Percentiles rank a stretch among this genome's conserved stretches.
Conservation (phyloP, 2,329 filamentous ascomycete genomes). For the Aureobasidium sp. region DNA sequence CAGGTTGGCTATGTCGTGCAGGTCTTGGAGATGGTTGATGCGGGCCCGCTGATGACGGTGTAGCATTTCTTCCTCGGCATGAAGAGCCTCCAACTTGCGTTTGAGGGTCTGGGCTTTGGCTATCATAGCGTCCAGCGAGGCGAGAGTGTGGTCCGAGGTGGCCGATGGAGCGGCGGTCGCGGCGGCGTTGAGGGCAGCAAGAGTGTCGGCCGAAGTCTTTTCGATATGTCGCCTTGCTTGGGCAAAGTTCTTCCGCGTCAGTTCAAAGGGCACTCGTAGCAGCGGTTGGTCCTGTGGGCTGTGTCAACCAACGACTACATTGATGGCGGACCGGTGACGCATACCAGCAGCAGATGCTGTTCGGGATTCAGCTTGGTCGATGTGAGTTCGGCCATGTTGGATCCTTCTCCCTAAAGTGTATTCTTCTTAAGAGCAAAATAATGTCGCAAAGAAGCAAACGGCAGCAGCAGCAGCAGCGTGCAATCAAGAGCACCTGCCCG, state of each 20-base stretch:
- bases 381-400: conserved; percentile 39
- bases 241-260: conserved; percentile 91
- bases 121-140: conserved; percentile 78
- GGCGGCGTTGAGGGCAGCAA: conserved; percentile 35
- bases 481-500: not conserved
- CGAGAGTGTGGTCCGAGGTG: conserved; percentile 39
- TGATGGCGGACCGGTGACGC: conserved; percentile 1
- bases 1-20: conserved; percentile 72
- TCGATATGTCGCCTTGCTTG: conserved; percentile 71
- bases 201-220: conserved; percentile 45
- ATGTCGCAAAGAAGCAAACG: not conserved
- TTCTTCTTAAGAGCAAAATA: not conserved
- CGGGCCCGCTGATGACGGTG: conserved; percentile 70
- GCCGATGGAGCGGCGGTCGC: conserved; percentile 50
- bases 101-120: conserved; percentile 78
- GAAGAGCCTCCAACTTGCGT: conserved; percentile 70
- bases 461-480: not conserved
- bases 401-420: not conserved
- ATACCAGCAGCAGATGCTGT: conserved; percentile 67
- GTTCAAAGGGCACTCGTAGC: conserved; percentile 84
- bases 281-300: conserved; percentile 78
- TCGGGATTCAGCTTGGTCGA: conserved; percentile 66
- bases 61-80: conserved; percentile 71
- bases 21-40: conserved; percentile 70
- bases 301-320: not conserved